Base-by-base conservation (phyloP, 257 asterid genomes). In the Scutellaria galericulata region DNA sequence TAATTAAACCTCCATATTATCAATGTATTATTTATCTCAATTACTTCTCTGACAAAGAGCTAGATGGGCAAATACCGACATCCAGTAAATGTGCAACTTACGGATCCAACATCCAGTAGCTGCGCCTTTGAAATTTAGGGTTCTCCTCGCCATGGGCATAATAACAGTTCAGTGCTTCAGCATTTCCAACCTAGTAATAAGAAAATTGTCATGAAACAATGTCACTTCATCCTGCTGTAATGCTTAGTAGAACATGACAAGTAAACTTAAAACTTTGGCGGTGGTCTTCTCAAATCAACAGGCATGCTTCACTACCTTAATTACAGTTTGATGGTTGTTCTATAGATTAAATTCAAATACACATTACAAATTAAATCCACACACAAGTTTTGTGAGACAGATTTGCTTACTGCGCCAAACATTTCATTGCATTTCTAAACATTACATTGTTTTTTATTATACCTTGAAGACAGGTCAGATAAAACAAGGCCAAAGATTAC, bases 61-160 rank as follows among this genome's bases (percentile, higher is more conserved):
- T 59, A 75, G 31, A 73, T 40, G 70, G 65, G 72, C 14, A 47
- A 64, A 72, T 48, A 46, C 42, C 44, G 66, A 47, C 22, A 27
- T 62, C 47, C 67, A 35, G 65, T 39, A 65, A 69, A 75, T 52
- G 55, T 31, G 48, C 39, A 68, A 86, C 99, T 86, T 86, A 95
- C 99, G 85, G 89, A 60, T 95, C 88, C 86, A 95, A 84, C 84
- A 90, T 92, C 99, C 99, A 95, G 75, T 85, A 95, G 88, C 97
- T 86, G 72, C 99, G 98, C 73, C 99, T 88, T 85, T 87, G 96
- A 80, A 95, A 90, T 74, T 81, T 86, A 24, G 92, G 80, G 75
- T 87, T 92, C 72, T 81, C 89, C 76, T 85, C 96, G 66, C 98
- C 97, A 78, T 90, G 98, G 35, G 99, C 98, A 72, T 95, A 95